Base-by-base conservation (phyloP, 306 rosid species). In the Cicer chorassanicum region DNA sequence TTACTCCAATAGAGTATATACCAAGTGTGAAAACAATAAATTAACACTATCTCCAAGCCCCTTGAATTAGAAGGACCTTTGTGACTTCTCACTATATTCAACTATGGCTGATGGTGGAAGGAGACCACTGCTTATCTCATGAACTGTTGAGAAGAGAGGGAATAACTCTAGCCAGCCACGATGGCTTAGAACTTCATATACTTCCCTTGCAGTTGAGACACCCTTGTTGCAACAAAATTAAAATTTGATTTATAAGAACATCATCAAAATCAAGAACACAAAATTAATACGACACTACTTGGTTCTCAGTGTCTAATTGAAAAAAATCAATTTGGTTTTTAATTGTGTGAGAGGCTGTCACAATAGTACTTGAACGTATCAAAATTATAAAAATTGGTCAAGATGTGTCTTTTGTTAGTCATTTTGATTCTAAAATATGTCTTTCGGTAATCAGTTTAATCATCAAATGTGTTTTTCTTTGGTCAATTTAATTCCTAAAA, bases 91-190 rank as follows among this genome's bases (percentile, higher is more conserved):
- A 74, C 86, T 80, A 81, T 91, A 88, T 74, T 89, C 87, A 62
- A 95, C 99, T 70, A 92, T 89, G 77, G 99, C 93, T 65, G 99
- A 85, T 7, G 99, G 99, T 48, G 96, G 97, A 70, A 95, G 96
- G 19, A 69, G 86, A 19, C 99, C 96, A 9, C 69, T 76, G 87
- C 92, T 82, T 80, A 95, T 95, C 85, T 95, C 89, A 41, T 95
- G 99, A 64, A 92, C 98, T 16, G 89, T 82, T 80, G 96, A 85
- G 71, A 92, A 92, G 34, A 95, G 86, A 4, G 99, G 99, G 48
- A 95, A 95, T 60, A 89, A 78, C 81, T 95, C 90, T 42, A 95
- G 81, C 99, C 97, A 95, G 76, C 99, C 97, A 1, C 93, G 93
- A 76, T 92, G 91, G 73, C 87, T 86, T 76, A 95, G 74, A 83